Conservation (phyloP, 495 filamentous ascomycete species). For the Neurospora sp. region DNA sequence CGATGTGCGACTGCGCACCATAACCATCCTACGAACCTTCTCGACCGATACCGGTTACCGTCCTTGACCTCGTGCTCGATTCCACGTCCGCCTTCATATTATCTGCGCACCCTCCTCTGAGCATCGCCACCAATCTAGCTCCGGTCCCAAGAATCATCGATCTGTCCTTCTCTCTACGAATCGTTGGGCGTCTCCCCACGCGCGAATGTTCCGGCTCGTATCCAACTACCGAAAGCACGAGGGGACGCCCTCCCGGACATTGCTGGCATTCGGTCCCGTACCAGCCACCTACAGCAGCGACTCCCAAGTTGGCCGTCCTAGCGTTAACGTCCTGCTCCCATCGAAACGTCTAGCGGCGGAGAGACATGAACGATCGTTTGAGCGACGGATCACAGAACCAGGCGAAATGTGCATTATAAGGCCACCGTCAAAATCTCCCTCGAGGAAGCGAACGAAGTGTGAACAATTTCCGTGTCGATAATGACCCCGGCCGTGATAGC, state of each 20-base stretch:
- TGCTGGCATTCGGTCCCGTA: too few relatives aligned
- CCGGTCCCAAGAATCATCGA: neutral
- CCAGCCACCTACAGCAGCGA: neutral
- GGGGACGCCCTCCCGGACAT: neutral
- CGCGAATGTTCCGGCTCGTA: neutral
- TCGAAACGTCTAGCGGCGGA: neutral
- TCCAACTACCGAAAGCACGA: neutral
- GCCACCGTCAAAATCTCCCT: neutral
- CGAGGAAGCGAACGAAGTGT: neutral
- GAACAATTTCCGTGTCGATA: neutral
- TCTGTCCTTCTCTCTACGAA: neutral
- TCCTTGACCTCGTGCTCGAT: neutral
- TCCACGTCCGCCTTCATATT: neutral
- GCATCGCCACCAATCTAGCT: neutral
- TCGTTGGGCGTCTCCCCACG: neutral
- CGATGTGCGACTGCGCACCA: neutral
- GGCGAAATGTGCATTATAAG: neutral
- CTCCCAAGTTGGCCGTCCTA: neutral
- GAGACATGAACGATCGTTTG: neutral
- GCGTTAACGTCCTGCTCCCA: neutral
- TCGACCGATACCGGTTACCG: neutral
- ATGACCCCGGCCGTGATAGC: neutral
- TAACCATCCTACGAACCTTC: neutral
- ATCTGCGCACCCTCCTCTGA: neutral
- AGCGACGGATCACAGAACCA: neutral